Evolutionary conservation across 2,329 filamentous ascomycete genomes (phyloP).

Genomic region (Calycina herbarum): DNA sequence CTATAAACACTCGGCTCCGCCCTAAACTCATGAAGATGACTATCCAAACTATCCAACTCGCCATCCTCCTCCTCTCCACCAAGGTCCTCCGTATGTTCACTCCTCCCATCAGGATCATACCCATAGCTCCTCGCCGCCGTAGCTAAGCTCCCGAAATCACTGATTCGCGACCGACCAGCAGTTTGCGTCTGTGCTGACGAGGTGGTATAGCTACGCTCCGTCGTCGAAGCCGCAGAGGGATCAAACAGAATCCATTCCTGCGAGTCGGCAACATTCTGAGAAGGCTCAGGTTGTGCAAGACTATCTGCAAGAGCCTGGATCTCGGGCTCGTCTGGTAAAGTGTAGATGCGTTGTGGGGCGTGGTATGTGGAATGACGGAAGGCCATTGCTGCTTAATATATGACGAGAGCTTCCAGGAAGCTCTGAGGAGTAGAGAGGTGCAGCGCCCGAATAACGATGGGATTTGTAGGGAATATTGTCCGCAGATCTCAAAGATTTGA

Average conservation of each 20-base stretch:
- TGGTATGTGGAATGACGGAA: slow-evolving; percentile 61
- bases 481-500: neutral
- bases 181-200: slow-evolving; percentile 64
- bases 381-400: slow-evolving; percentile 45
- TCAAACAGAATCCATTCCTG: slow-evolving; percentile 98
- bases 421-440: neutral
- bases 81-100: slow-evolving; percentile 58
- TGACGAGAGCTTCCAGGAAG: neutral
- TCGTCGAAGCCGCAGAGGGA: slow-evolving; percentile 65
- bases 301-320: slow-evolving; percentile 23
- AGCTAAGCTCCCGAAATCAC: slow-evolving; percentile 78
- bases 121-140: slow-evolving; percentile 63
- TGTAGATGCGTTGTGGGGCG: slow-evolving; percentile 48
- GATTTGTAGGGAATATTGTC: neutral
- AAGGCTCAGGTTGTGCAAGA: slow-evolving; percentile 15
- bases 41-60: slow-evolving; percentile 90
- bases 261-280: slow-evolving; percentile 61
- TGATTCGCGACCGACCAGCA: slow-evolving; percentile 70
- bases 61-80: slow-evolving; percentile 58
- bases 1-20: slow-evolving; percentile 48
- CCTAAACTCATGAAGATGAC: slow-evolving; percentile 85
- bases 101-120: slow-evolving; percentile 58
- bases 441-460: neutral
- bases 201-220: slow-evolving; percentile 68
- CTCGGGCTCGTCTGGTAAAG: slow-evolving; percentile 42